Base-by-base conservation (phyloP, 179 eudicot genomes). In the Gypsophila paniculata region DNA sequence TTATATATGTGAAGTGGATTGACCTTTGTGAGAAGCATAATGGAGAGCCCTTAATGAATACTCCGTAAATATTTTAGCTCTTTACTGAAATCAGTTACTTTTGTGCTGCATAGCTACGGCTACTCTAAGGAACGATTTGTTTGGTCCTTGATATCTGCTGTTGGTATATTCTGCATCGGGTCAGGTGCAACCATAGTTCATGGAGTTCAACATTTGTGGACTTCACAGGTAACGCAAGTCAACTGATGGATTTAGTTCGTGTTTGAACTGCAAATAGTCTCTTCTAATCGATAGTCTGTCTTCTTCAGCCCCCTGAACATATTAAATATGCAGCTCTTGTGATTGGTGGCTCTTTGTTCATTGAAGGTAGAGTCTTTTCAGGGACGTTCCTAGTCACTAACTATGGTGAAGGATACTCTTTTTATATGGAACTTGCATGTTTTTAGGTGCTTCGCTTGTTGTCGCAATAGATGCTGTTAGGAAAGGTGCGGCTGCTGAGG, bases 91-190 rank as follows among this genome's bases (percentile, higher is more conserved):
- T 70, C 62, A 42, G 51, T 73, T 75, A 68, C 65, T 65, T 76
- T 79, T 73, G 19, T 85, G 71, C 77, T 75, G 14, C 74, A 61
- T 76, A 94, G 99, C 48, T 94, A 94, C 71, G 99, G 99, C 73
- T 94, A 91, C 78, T 92, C 96, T 36, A 94, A 90, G 81, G 99
- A 94, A 83, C 84, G 97, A 85, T 94, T 94, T 83, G 97, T 94
- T 61, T 94, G 99, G 99, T 88, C 99, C 64, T 87, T 94, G 85
- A 94, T 92, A 82, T 94, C 99, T 54, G 99, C 97, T 71, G 97
- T 92, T 78, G 99, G 99, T 72, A 94, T 92, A 73, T 94, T 94
- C 76, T 94, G 99, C 83, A 89, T 94, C 77, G 99, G 97, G 65
- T 86, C 97, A 44, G 97, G 99, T 74, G 99, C 95, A 68, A 94